Conservation (phyloP, 345 rosid species). For the Eutrema yunnanense region DNA sequence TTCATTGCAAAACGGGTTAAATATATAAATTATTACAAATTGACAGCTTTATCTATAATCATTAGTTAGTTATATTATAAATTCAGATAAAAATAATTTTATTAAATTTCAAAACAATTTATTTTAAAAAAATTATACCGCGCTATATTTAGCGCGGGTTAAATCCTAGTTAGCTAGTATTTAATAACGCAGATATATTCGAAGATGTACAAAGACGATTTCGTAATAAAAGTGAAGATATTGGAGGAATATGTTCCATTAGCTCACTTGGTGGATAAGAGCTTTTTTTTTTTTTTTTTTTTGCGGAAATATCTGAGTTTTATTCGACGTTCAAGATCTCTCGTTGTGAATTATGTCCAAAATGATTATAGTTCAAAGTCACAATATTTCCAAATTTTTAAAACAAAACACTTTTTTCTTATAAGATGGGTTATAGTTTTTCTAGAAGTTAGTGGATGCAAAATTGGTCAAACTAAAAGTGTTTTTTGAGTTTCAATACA, state of each 20-base stretch:
- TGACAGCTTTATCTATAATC: no score
- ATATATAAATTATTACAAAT: no score
- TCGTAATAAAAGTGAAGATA: not conserved
- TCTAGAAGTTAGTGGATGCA: not conserved
- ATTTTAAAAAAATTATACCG: no score
- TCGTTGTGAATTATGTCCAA: not conserved
- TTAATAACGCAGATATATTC: slow-evolving; percentile 14
- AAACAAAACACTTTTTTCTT: not conserved
- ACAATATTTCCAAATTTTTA: not conserved
- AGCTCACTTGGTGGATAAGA: not conserved
- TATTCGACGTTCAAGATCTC: slow-evolving; percentile 6
- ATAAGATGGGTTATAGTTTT: not conserved
- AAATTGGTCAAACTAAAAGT: not conserved
- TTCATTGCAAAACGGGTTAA: no score
- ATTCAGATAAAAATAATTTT: no score
- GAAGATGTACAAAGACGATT: not conserved
- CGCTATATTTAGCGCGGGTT: no score
- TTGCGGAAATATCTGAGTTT: not conserved
- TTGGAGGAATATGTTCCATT: slow-evolving; percentile 11
- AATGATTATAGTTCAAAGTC: not conserved
- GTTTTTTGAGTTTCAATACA: not conserved
- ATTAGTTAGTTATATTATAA: no score
- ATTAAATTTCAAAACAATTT: no score
- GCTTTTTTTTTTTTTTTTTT: no score
- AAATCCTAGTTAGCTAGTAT: not conserved